Conservation (phyloP, 805 yeast species). For the Metschnikowia continentalis region DNA sequence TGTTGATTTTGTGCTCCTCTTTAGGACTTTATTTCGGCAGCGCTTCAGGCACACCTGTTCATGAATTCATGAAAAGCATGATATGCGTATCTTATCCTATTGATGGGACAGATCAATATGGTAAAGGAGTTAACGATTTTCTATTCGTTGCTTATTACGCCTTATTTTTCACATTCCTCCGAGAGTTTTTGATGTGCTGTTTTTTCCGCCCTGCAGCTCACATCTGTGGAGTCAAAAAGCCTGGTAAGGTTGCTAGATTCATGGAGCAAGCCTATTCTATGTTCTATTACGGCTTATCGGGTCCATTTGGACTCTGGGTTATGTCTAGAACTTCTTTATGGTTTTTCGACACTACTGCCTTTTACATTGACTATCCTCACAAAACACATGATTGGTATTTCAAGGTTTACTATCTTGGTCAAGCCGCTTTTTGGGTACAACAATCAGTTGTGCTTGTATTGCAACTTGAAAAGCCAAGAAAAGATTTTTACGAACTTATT, state of each 20-base stretch:
- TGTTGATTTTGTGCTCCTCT: conserved; percentile 42
- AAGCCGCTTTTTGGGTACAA: conserved; percentile 97
- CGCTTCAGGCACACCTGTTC: conserved; percentile 53
- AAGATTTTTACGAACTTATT: conserved; percentile 86
- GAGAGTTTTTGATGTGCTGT: conserved; percentile 88
- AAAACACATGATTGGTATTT: conserved; percentile 60
- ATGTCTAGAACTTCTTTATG: conserved; percentile 80
- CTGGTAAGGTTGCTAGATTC: conserved; percentile 68
- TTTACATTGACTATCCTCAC: conserved; percentile 84
- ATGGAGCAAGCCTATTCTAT: conserved; percentile 90
- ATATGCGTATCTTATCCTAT: conserved; percentile 62
- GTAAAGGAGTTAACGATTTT: conserved; percentile 83
- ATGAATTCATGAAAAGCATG: conserved; percentile 56
- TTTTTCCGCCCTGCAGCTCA: conserved; percentile 70
- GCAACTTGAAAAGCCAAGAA: conserved; percentile 91
- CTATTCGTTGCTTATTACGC: conserved; percentile 75
- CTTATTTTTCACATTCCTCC: conserved; percentile 80
- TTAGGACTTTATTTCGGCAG: conserved; percentile 48
- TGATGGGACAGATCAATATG: conserved; percentile 65
- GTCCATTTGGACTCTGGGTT: conserved; percentile 85
- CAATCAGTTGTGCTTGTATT: conserved; percentile 79
- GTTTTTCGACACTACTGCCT: conserved; percentile 81
- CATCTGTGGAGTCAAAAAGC: conserved; percentile 45
- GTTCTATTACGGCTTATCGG: conserved; percentile 72
- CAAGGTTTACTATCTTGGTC: conserved; percentile 81